Conservation (phyloP, 371 early-diverging fungal species). For the Sporodiniella umbellata region DNA sequence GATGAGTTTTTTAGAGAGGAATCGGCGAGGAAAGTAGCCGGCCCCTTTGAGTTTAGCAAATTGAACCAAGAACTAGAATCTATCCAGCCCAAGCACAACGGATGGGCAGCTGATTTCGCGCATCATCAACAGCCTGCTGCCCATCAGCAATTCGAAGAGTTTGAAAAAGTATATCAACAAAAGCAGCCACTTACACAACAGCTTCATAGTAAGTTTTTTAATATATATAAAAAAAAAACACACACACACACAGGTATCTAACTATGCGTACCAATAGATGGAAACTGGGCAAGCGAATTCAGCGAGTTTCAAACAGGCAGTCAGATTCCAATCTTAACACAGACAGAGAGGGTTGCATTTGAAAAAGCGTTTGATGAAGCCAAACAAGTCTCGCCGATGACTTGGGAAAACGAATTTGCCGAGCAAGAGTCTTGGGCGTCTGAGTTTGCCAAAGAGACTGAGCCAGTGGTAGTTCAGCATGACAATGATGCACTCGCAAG, state of each 20-base stretch:
- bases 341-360: conserved; percentile 47
- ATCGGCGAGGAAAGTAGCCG: conserved; percentile 26
- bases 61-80: conserved; percentile 55
- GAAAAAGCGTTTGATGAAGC: conserved; percentile 78
- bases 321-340: conserved; percentile 5
- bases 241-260: too few species aligned
- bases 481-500: conserved; percentile 72
- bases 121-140: conserved; percentile 41
- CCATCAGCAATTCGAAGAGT: conserved; percentile 64
- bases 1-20: conserved; percentile 49
- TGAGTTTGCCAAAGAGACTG: conserved; percentile 36
- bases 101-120: conserved; percentile 74
- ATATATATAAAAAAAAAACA: conserved; percentile 7
- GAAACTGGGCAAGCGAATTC: conserved; percentile 48
- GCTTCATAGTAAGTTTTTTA: conserved; percentile 7
- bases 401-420: conserved; percentile 58
- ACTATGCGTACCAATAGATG: conserved; percentile 4
- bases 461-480: conserved; percentile 17
- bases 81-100: conserved; percentile 31
- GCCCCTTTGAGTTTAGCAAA: conserved; percentile 53
- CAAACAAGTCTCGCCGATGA: conserved; percentile 13
- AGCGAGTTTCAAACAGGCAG: conserved; percentile 22
- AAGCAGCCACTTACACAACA: conserved; percentile 13
- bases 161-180: conserved; percentile 59
- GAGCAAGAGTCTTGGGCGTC: background rate